Percentiles rank a stretch among this genome's conserved stretches.
These are phyloP conservation scores for Pseudopyrenochaeta lycopersici DNA, from an alignment of 2,329 filamentous ascomycete species.

Conservation along the genomic window DNA sequence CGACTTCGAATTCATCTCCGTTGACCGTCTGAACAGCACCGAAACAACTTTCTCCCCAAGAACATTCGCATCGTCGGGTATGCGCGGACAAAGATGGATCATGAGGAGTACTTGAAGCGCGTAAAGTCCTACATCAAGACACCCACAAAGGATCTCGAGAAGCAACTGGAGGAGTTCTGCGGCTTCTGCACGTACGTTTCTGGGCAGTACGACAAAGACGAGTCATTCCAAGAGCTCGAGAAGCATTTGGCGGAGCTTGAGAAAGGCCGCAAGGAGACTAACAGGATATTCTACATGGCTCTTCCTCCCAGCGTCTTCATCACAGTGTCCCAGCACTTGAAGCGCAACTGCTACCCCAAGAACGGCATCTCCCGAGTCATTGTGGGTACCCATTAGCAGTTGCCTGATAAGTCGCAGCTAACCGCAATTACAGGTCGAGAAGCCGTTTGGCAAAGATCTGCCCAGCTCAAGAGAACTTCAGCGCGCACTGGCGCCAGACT, in stretches of 20 bases:
- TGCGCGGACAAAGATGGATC: conserved; percentile 99
- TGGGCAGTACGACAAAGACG: conserved; percentile 98
- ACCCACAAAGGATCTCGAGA: conserved; percentile 95
- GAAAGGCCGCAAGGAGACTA: conserved; percentile 79
- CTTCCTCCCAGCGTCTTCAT: conserved; percentile 98
- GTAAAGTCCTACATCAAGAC: conserved; percentile 99
- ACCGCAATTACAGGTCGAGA: conserved; percentile 77
- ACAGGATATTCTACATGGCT: conserved; percentile 99
- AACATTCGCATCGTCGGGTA: conserved; percentile 98
- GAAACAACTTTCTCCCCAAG: conserved; percentile 97
- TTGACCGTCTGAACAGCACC: conserved; percentile 70
- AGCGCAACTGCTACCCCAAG: conserved; percentile 94
- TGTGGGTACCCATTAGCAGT: conserved; percentile 61
- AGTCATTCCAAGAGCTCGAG: conserved; percentile 86
- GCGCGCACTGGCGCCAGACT: conserved; percentile 93
- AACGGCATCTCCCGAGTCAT: conserved; percentile 93
- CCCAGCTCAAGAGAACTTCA: conserved; percentile 93
- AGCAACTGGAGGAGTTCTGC: conserved; percentile 92
- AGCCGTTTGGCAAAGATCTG: conserved; percentile 98
- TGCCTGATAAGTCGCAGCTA: conserved; percentile 19
- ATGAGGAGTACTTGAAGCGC: conserved; percentile 90
- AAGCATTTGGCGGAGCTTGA: conserved; percentile 88
- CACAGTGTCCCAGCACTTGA: conserved; percentile 94
- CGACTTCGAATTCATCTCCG: conserved; percentile 5
- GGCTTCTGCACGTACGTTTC: conserved; percentile 89